phyloP scores from a whole-genome alignment of 176 grass and related monocot species.

The Puya raimondii region DNA sequence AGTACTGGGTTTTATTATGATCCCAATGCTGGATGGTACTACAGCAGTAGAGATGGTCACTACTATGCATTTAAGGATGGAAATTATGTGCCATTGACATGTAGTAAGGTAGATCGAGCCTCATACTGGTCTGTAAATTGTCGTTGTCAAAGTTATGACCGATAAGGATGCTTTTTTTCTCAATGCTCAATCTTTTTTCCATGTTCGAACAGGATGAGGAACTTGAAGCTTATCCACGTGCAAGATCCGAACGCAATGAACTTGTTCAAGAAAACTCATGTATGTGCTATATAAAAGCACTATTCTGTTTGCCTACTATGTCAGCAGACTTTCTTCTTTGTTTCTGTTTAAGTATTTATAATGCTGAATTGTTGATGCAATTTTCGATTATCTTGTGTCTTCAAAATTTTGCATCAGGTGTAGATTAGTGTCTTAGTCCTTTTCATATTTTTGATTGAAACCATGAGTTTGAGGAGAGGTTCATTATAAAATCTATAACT shows the following conservation, averaged over 20 bases:
- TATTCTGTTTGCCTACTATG: background rate
- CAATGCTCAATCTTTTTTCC: background rate
- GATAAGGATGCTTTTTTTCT: background rate
- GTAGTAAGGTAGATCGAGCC: conserved; percentile 22
- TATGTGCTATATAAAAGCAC: conserved; percentile 20
- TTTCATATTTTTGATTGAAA: background rate
- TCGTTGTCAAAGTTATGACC: background rate
- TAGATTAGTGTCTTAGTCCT: background rate
- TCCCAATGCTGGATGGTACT: conserved; percentile 72
- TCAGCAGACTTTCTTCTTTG: background rate
- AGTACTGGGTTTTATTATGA: conserved; percentile 92
- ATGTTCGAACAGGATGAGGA: conserved; percentile 30
- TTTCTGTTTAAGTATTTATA: background rate
- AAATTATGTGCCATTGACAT: conserved; percentile 35
- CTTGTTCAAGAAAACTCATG: conserved; percentile 21
- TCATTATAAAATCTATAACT: background rate
- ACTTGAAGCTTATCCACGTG: conserved; percentile 18
- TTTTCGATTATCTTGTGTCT: background rate
- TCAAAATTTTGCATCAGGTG: background rate
- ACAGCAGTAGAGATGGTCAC: conserved; percentile 51
- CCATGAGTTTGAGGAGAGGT: background rate
- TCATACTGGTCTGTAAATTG: conserved; percentile 6
- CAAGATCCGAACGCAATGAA: conserved; percentile 16
- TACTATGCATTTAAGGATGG: conserved; percentile 65
- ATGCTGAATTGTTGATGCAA: no score